Evolutionary conservation across 352 stramenopile genomes (phyloP).

Genomic region (Phytophthora sp.): DNA sequence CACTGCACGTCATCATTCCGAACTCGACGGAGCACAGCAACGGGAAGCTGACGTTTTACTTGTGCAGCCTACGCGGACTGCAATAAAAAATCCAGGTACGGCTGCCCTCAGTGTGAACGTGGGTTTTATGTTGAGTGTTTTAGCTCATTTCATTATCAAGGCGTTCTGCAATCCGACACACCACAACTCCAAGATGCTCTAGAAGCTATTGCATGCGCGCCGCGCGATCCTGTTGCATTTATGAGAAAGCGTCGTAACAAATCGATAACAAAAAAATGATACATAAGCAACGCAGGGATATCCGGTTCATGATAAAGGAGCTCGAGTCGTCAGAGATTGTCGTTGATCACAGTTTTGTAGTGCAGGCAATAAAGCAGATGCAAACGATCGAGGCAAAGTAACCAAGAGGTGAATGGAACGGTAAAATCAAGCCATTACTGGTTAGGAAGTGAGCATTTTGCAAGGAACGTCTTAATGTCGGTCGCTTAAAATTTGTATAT

Average conservation of each 20-base stretch:
- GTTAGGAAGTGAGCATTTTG: too few relatives aligned
- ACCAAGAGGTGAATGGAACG: too few relatives aligned
- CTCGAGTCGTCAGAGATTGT: too few relatives aligned
- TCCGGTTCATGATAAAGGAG: too few relatives aligned
- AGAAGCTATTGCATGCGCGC: conserved; percentile 6
- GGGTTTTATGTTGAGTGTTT: conserved; percentile 12
- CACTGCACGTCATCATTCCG: background rate
- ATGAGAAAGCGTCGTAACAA: conserved; percentile 1
- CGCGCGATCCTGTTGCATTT: conserved; percentile 8
- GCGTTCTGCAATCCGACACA: background rate
- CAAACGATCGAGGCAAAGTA: too few relatives aligned
- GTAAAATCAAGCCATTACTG: too few relatives aligned
- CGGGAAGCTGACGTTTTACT: background rate
- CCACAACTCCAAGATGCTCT: conserved; percentile 12
- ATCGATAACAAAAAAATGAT: background rate
- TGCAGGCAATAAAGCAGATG: too few relatives aligned
- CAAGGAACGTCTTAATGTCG: too few relatives aligned
- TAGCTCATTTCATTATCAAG: conserved; percentile 8
- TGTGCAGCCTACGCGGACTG: conserved; percentile 1
- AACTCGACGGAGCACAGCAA: background rate
- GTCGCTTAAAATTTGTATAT: too few relatives aligned
- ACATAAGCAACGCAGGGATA: too few relatives aligned
- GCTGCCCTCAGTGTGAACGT: background rate
- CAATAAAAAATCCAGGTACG: conserved; percentile 1
- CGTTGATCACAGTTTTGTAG: too few relatives aligned